These are phyloP conservation scores for Apiospora phragmitis DNA, from an alignment of 2,329 filamentous ascomycete genomes.

Conservation along the genomic window DNA sequence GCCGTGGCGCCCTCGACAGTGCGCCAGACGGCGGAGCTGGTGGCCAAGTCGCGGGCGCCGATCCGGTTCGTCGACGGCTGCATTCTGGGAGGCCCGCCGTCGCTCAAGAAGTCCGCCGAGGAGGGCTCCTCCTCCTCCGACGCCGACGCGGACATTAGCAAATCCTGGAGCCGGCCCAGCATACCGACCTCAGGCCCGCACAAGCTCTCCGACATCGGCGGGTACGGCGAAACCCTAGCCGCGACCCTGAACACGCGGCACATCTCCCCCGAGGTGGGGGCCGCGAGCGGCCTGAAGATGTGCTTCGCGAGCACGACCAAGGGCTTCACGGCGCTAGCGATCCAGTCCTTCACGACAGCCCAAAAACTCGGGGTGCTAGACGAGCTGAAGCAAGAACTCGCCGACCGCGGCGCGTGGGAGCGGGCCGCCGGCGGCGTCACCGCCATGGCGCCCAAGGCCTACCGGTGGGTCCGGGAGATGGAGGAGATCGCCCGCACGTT, in stretches of 20 bases:
- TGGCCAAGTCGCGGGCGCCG: constrained; percentile 39
- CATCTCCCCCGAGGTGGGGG: constrained; percentile 51
- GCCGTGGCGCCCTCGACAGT: constrained; percentile 60
- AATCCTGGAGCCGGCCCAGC: constrained; percentile 41
- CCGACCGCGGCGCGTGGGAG: constrained; percentile 33
- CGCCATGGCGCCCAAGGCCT: constrained; percentile 71
- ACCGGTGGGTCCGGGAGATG: constrained; percentile 79
- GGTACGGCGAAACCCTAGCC: constrained; percentile 40
- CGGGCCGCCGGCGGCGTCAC: constrained; percentile 52
- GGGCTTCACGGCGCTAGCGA: constrained; percentile 67
- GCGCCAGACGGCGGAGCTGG: constrained; percentile 43
- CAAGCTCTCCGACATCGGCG: constrained; percentile 39
- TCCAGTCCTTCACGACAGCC: constrained; percentile 72
- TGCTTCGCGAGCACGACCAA: constrained; percentile 64
- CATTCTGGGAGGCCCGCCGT: constrained; percentile 57
- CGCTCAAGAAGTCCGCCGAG: constrained; percentile 24
- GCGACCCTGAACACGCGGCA: constrained; percentile 48
- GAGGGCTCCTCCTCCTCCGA: constrained; percentile 18
- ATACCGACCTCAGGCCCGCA: constrained; percentile 52
- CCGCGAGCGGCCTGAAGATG: constrained; percentile 64
- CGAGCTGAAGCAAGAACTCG: constrained; percentile 61
- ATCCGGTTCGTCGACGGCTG: constrained; percentile 58
- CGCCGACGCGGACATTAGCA: not conserved
- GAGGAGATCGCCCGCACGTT: constrained; percentile 71
- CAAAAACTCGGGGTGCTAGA: constrained; percentile 60